A percentile compares a stretch with the other conserved stretches of the same genome.
These are phyloP conservation scores for Cadophora gregata DNA, from an alignment of 2,329 filamentous ascomycete genomes.

Conservation along the genomic window DNA sequence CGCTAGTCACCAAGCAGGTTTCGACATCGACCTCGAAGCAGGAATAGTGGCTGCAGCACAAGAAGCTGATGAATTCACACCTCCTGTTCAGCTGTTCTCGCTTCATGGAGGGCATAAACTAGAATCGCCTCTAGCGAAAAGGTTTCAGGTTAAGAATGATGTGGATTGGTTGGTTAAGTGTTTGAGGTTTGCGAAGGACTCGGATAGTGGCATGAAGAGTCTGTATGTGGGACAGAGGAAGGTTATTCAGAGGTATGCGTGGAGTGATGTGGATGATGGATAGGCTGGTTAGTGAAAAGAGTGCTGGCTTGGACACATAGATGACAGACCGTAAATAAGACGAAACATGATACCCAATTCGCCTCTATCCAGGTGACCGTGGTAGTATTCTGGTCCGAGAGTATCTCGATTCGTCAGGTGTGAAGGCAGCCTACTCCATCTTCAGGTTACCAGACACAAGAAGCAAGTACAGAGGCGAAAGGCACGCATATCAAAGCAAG, in stretches of 20 bases:
- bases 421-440: neutral
- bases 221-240: conserved; percentile 27
- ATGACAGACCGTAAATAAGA: too few relatives aligned
- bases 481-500: neutral
- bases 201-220: conserved; percentile 32
- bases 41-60: conserved; percentile 61
- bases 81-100: conserved; percentile 38
- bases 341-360: too few relatives aligned
- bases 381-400: too few relatives aligned
- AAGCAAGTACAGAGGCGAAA: neutral
- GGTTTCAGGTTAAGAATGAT: neutral
- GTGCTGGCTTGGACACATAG: too few relatives aligned
- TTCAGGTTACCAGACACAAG: neutral
- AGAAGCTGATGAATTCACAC: conserved; percentile 28
- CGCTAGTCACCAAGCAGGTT: conserved; percentile 55
- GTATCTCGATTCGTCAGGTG: too few relatives aligned
- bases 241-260: conserved; percentile 19
- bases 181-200: conserved; percentile 35
- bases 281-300: neutral
- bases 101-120: conserved; percentile 35
- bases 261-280: conserved; percentile 10
- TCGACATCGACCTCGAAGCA: conserved; percentile 55
- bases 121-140: conserved; percentile 1
- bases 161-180: conserved; percentile 24
- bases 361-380: too few relatives aligned